Conservation (phyloP, 768 basidiomycete species). For the Calvatia gigantea region DNA sequence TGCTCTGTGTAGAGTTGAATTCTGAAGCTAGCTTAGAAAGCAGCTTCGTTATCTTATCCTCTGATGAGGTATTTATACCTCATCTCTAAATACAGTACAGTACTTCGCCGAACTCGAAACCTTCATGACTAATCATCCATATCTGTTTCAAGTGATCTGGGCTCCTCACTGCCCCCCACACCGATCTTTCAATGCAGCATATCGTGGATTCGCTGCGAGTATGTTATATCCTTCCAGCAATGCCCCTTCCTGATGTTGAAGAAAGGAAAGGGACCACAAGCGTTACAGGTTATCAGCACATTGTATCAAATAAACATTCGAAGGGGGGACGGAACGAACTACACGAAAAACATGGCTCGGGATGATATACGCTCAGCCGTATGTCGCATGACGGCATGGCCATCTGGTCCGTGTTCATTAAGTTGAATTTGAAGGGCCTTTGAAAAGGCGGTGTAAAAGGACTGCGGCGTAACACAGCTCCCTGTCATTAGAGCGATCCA, state of each 20-base stretch:
- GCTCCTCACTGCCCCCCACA: slow-evolving; percentile 27
- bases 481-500: no score
- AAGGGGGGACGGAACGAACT: slow-evolving; percentile 36
- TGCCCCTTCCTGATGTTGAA: slow-evolving; percentile 51
- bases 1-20: no score
- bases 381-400: slow-evolving; percentile 32
- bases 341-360: slow-evolving; percentile 36
- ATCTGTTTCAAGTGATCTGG: no score
- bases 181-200: slow-evolving; percentile 38
- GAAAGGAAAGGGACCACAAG: background rate
- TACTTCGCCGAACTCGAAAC: background rate
- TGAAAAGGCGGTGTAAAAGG: slow-evolving; percentile 50
- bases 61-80: no score
- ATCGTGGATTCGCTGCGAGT: slow-evolving; percentile 53
- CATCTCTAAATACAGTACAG: no score
- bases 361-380: slow-evolving; percentile 55
- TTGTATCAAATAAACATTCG: background rate
- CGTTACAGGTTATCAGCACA: background rate
- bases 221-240: slow-evolving; percentile 58
- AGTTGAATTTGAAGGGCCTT: background rate
- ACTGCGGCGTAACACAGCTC: no score
- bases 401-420: background rate
- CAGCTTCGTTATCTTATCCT: no score
- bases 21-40: no score
- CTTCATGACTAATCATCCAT: background rate